phyloP scores from a whole-genome alignment of 306 rosid genomes.

The Gillenia trifoliata region DNA sequence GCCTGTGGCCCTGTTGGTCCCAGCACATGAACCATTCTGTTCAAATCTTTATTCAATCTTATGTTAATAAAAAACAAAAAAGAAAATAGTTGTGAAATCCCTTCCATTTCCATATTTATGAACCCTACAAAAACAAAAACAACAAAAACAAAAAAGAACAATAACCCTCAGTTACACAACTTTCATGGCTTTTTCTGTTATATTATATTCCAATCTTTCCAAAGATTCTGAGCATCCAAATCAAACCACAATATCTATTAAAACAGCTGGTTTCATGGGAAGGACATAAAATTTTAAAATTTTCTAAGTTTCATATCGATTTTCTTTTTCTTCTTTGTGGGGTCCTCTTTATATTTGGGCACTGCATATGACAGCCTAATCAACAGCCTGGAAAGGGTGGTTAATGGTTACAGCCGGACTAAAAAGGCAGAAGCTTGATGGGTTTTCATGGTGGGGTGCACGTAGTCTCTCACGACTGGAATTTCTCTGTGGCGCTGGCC shows the following conservation, averaged over 20 bases:
- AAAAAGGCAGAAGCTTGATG: constrained; percentile 21
- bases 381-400: constrained; percentile 53
- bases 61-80: background rate
- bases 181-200: constrained; percentile 18
- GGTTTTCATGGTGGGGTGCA: constrained; percentile 25
- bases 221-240: constrained; percentile 18
- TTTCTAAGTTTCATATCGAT: constrained; percentile 5
- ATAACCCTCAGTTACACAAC: background rate
- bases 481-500: constrained; percentile 11
- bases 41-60: background rate
- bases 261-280: constrained; percentile 26
- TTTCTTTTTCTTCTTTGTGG: constrained; percentile 17
- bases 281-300: constrained; percentile 2
- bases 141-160: background rate
- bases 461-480: constrained; percentile 17
- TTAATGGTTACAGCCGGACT: constrained; percentile 21
- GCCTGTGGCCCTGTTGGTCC: constrained; percentile 14
- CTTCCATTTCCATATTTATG: background rate
- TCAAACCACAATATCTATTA: constrained; percentile 16
- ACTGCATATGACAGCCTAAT: constrained; percentile 40
- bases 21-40: constrained; percentile 15
- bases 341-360: constrained; percentile 30
- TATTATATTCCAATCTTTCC: constrained; percentile 2
- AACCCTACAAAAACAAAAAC: background rate
- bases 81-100: background rate